These are phyloP conservation scores for Fusarium sp. DNA, from an alignment of 2,329 filamentous ascomycete genomes.

Conservation along the genomic window DNA sequence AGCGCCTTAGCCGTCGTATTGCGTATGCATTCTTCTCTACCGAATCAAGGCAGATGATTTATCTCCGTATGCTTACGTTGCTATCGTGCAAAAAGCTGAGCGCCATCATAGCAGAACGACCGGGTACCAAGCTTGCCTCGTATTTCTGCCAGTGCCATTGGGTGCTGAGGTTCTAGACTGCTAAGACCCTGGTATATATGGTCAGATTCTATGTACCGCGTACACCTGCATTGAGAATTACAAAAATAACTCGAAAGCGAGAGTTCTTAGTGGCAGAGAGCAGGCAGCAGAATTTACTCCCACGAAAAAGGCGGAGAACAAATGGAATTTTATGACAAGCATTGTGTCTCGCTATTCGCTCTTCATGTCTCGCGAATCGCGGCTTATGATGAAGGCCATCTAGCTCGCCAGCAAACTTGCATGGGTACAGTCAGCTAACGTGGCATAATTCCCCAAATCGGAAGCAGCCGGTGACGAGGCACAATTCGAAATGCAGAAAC, in stretches of 20 bases:
- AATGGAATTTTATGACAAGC: neutral
- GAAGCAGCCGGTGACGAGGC: neutral
- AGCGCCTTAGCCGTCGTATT: neutral
- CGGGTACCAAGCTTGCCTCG: neutral
- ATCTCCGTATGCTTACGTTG: neutral
- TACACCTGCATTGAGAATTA: neutral
- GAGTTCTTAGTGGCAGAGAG: neutral
- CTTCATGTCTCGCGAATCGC: neutral
- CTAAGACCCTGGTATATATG: neutral
- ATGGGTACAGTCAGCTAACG: neutral
- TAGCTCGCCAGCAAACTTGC: neutral
- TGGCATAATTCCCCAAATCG: neutral
- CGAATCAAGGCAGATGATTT: neutral
- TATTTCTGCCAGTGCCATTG: neutral
- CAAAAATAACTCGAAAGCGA: too few species aligned
- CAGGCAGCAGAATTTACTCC: neutral
- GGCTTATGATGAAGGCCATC: neutral
- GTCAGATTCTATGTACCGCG: neutral
- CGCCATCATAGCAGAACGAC: neutral
- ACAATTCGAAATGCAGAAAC: neutral
- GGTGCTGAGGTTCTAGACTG: neutral
- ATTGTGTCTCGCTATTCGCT: slow-evolving; percentile 2
- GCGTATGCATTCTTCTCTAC: neutral
- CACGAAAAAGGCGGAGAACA: neutral
- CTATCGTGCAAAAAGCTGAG: neutral